Base-by-base conservation (phyloP, 225 moss, liverwort and hornwort species). In the Neckera pumila region DNA sequence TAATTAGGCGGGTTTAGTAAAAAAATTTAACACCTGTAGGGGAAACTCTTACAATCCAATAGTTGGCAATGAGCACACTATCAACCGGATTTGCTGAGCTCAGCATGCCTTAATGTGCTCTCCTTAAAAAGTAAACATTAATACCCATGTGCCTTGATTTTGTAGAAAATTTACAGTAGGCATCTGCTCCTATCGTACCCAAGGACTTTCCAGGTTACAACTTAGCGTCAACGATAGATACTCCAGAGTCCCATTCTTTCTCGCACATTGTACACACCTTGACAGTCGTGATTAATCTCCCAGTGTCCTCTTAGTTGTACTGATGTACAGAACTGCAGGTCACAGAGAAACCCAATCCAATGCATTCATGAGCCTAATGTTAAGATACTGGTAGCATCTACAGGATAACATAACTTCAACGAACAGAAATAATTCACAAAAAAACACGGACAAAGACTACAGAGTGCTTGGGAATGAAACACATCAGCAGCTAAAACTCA, bases 261-360 rank as follows among this genome's bases (percentile, higher is more conserved):
- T 89, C 72, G 67, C 77, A 89, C 89, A 89, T 83, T 84, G 89
- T 86, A 89, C 86, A 89, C 70, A 81, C 80, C 83, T 86, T 71
- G 79, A 58, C 76, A 69, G 40, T 51, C 84, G 84, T 63, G 45
- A 82, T 85, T 95, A 94, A 76, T 98, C 96, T 83, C 92, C 93
- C 72, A 98, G 91, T 43, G 97, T 96, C 91, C 96, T 95, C 93
- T 98, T 98, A 26, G 96, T 95, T 79, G 97, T 96, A 88, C 96
- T 98, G 84, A 98, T 98, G 88, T 98, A 98, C 36, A 98, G 89
- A 85, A 98, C 97, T 96, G 94, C 90, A 93, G 26, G 40, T 51
- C 72, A 85, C 73, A 82, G 63, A 85, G 34, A 59, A 79, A 73
- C 14, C 26, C 47, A 70, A 65, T 87, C 49, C 59, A 73, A 74